These are phyloP conservation scores for Colletotrichum sp. DNA, from an alignment of 2,329 filamentous ascomycete genomes.

Conservation along the genomic window DNA sequence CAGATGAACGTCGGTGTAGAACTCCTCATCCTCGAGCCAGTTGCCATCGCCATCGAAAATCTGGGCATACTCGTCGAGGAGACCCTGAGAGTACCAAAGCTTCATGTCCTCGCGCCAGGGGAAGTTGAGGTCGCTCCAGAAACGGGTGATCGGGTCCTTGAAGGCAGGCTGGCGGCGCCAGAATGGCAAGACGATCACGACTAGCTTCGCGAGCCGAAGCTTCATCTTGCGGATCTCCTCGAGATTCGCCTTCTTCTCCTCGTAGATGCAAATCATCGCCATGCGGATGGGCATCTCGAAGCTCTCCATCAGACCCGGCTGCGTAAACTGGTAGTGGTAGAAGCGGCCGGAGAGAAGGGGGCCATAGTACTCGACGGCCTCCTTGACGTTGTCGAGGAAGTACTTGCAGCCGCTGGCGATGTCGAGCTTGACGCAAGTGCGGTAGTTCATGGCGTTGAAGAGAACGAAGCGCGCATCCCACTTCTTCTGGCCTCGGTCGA, in stretches of 20 bases:
- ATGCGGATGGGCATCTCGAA: conserved; percentile 14
- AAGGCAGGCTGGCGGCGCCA: conserved; percentile 3
- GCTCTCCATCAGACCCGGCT: background rate
- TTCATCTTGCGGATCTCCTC: conserved; percentile 11
- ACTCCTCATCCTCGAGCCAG: background rate
- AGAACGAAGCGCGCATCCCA: conserved; percentile 34
- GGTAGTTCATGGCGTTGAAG: conserved; percentile 36
- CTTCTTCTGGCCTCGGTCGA: conserved; percentile 1
- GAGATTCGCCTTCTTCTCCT: background rate
- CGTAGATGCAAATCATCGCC: background rate
- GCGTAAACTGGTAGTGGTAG: conserved; percentile 11
- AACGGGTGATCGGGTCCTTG: background rate
- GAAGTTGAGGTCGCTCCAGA: conserved; percentile 11
- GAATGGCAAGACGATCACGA: conserved; percentile 7
- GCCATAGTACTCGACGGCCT: background rate
- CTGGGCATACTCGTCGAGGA: background rate
- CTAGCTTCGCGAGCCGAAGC: background rate
- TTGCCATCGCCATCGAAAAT: background rate
- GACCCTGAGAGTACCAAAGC: conserved; percentile 1
- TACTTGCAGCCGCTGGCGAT: conserved; percentile 24
- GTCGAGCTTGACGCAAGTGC: conserved; percentile 30
- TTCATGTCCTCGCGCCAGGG: conserved; percentile 18
- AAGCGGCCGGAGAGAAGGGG: background rate
- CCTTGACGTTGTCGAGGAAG: background rate
- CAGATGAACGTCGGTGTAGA: background rate